Evolutionary conservation across 2,329 filamentous ascomycete genomes (phyloP).

Genomic region (Fusarium stilboides): DNA sequence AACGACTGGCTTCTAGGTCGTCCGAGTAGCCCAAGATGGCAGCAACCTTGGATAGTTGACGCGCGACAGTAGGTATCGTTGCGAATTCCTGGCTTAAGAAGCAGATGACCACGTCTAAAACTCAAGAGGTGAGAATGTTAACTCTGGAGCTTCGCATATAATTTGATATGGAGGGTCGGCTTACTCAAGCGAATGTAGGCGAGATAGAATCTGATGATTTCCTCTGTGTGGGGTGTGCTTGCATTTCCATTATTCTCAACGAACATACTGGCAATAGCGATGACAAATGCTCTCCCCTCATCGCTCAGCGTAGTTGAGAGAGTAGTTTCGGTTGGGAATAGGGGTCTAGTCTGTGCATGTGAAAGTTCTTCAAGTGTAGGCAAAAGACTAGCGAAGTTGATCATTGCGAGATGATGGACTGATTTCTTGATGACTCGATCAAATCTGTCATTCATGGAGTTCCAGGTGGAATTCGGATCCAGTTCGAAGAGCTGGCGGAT

Average conservation of each 20-base stretch:
- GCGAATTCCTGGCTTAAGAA: neutral
- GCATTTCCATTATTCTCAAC: neutral
- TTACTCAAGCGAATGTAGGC: neutral
- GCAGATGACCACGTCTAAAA: neutral
- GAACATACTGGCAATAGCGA: neutral
- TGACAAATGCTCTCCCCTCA: neutral
- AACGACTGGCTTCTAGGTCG: neutral
- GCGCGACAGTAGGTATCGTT: neutral
- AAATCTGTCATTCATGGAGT: neutral
- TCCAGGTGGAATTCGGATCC: neutral
- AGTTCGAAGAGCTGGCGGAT: neutral
- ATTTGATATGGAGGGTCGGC: neutral
- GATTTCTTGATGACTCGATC: neutral
- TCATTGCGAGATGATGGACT: neutral
- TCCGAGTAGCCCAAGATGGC: neutral
- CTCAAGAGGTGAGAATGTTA: neutral
- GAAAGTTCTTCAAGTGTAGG: neutral
- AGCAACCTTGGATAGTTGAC: constrained; percentile 1
- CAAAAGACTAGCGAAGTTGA: neutral
- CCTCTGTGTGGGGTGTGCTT: too few species aligned
- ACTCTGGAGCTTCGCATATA: neutral
- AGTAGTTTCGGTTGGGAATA: neutral
- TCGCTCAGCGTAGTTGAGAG: neutral
- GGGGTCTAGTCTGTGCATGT: neutral
- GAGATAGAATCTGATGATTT: neutral